A percentile compares a stretch with the other conserved stretches of the same genome.
Conservation (phyloP, 129 eudicot genomes). For the Lonicera japonica region DNA sequence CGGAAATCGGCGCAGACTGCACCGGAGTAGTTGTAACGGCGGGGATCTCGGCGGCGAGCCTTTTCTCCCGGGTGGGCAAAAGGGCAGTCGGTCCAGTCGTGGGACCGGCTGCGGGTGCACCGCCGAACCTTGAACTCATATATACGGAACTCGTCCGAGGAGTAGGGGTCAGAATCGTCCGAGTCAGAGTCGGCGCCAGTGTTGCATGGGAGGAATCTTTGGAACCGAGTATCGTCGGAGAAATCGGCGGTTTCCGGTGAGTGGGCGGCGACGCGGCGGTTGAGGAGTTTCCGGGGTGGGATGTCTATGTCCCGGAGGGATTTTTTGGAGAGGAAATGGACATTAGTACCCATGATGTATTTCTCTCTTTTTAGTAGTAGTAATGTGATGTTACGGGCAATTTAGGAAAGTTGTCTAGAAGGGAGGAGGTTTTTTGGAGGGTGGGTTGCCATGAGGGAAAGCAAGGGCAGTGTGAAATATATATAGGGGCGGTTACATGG, state of each 20-base stretch:
- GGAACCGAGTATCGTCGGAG: conserved; percentile 35
- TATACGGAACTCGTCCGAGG: conserved; percentile 70
- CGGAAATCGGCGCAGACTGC: conserved; percentile 60
- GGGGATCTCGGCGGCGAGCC: conserved; percentile 73
- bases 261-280: conserved; percentile 36
- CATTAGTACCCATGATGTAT: conserved; percentile 40
- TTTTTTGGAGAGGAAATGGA: conserved; percentile 40
- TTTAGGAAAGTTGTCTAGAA: conserved; percentile 8
- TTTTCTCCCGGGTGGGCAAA: conserved; percentile 89
- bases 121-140: conserved; percentile 72
- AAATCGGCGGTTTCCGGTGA: conserved; percentile 6
- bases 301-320: conserved; percentile 53
- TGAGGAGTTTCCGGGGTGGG: conserved; percentile 72
- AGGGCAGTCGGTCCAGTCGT: conserved; percentile 93
- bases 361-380: not conserved
- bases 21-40: conserved; percentile 56
- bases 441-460: not conserved
- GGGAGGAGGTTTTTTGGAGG: conserved; percentile 10
- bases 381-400: conserved; percentile 1
- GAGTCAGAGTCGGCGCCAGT: conserved; percentile 23
- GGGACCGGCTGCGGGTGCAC: conserved; percentile 68
- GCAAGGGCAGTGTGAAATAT: conserved; percentile 5
- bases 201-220: conserved; percentile 50
- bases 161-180: conserved; percentile 52
- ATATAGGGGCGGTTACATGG: no score